Evolutionary conservation across 805 yeast species (phyloP).

Genomic region (Clavispora phyllophila): DNA sequence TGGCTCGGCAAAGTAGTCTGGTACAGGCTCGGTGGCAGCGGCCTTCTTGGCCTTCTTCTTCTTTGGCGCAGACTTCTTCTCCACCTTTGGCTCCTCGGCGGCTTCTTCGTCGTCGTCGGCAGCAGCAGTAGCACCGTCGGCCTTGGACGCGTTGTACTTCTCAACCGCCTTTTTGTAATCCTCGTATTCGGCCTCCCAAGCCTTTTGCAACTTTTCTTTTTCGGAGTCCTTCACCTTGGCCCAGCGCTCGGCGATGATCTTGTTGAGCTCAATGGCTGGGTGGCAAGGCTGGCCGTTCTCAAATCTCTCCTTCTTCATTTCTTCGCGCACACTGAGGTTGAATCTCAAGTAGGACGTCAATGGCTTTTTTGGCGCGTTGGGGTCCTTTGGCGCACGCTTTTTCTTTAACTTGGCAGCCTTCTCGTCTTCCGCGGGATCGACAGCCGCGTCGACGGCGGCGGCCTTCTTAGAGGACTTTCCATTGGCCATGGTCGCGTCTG

Average conservation of each 20-base stretch:
- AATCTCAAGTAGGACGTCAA: conserved; percentile 78
- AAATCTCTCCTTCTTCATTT: conserved; percentile 63
- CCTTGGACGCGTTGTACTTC: conserved; percentile 27
- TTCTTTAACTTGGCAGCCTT: conserved; percentile 43
- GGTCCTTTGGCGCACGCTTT: conserved; percentile 57
- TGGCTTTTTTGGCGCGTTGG: conserved; percentile 95
- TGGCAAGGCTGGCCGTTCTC: conserved; percentile 54
- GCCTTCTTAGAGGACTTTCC: conserved; percentile 8
- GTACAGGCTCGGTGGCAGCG: background rate
- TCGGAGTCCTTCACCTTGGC: conserved; percentile 62
- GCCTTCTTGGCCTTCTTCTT: conserved; percentile 3
- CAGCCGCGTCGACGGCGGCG: conserved; percentile 15
- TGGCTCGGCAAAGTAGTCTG: background rate
- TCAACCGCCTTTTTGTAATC: conserved; percentile 29
- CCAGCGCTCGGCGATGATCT: conserved; percentile 78
- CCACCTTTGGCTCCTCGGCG: background rate
- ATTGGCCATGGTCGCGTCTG: conserved; percentile 11
- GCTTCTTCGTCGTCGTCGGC: conserved; percentile 1
- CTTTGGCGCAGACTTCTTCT: conserved; percentile 1
- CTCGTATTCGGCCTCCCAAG: conserved; percentile 44
- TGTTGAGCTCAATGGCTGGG: conserved; percentile 73
- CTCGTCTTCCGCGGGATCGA: conserved; percentile 1
- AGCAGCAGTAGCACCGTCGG: conserved; percentile 15
- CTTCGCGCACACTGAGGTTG: conserved; percentile 67
- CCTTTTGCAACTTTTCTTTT: conserved; percentile 64